Evolutionary conservation across 768 basidiomycete genomes (phyloP).

Genomic region (Suillus placidus): DNA sequence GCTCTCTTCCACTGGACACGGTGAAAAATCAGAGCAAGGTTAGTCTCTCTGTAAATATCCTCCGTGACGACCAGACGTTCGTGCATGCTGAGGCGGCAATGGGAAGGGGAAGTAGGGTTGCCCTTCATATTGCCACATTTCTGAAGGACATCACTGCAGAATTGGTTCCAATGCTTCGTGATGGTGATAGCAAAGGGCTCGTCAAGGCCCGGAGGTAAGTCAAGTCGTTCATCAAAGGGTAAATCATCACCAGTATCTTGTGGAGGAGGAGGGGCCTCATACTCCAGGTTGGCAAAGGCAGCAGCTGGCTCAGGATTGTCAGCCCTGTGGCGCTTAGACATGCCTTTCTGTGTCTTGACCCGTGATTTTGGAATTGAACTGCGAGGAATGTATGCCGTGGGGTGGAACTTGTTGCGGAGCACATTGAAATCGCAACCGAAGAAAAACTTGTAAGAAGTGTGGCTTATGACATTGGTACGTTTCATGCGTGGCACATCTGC

Average conservation of each 20-base stretch:
- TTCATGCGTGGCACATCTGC: neutral
- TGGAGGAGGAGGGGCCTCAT: neutral
- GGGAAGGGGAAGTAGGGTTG: neutral
- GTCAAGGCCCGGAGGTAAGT: neutral
- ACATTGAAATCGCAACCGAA: neutral
- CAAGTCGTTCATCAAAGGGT: neutral
- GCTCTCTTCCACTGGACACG: conserved; percentile 4
- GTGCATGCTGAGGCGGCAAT: neutral
- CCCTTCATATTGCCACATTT: conserved; percentile 8
- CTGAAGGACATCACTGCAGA: neutral
- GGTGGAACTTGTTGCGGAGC: neutral
- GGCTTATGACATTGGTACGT: neutral
- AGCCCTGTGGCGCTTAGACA: neutral
- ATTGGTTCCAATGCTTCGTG: neutral
- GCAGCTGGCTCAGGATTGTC: neutral
- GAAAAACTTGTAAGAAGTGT: neutral
- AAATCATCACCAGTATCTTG: neutral
- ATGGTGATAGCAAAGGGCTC: neutral
- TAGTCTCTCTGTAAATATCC: neutral
- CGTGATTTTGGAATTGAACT: neutral
- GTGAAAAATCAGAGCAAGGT: neutral
- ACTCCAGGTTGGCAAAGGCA: neutral
- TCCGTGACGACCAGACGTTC: neutral
- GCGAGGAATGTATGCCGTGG: neutral
- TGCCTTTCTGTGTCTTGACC: neutral